phyloP scores from a whole-genome alignment of 2,329 filamentous ascomycete species.

The Metarhizium humberi region DNA sequence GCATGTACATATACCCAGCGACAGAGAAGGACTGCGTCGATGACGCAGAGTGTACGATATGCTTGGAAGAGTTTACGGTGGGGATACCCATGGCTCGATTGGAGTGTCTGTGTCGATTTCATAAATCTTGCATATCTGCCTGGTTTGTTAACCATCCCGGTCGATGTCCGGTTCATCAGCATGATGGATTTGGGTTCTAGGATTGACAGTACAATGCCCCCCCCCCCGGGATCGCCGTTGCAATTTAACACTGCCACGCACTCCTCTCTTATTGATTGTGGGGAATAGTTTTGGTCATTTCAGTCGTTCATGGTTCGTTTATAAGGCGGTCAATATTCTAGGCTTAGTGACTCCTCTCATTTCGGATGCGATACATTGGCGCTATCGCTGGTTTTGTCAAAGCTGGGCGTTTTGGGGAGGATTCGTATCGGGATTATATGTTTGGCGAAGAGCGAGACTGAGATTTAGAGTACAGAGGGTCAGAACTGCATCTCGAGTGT shows the following conservation, averaged over 20 bases:
- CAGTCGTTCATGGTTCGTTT: not conserved
- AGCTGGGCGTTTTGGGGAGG: not conserved
- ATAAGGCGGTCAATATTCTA: not conserved
- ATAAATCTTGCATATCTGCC: constrained; percentile 47
- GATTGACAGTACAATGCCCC: not conserved
- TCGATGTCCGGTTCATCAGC: constrained; percentile 56
- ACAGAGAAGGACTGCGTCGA: constrained; percentile 63
- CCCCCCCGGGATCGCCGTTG: too few species aligned
- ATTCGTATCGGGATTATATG: not conserved
- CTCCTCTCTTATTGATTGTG: not conserved
- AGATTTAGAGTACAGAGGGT: not conserved
- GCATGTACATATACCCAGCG: constrained; percentile 54
- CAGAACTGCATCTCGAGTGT: not conserved
- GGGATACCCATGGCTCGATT: constrained; percentile 55
- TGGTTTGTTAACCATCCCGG: constrained; percentile 57
- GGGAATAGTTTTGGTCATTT: not conserved
- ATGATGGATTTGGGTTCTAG: constrained; percentile 48
- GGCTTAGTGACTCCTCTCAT: not conserved
- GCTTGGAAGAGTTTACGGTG: constrained; percentile 55
- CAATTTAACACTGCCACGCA: not conserved
- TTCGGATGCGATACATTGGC: not conserved
- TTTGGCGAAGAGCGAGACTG: not conserved
- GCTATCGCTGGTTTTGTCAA: not conserved
- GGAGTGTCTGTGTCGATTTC: constrained; percentile 59
- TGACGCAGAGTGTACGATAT: constrained; percentile 59